Evolutionary conservation across 2,329 filamentous ascomycete genomes (phyloP).

Genomic region (Ampelomyces quisqualis): DNA sequence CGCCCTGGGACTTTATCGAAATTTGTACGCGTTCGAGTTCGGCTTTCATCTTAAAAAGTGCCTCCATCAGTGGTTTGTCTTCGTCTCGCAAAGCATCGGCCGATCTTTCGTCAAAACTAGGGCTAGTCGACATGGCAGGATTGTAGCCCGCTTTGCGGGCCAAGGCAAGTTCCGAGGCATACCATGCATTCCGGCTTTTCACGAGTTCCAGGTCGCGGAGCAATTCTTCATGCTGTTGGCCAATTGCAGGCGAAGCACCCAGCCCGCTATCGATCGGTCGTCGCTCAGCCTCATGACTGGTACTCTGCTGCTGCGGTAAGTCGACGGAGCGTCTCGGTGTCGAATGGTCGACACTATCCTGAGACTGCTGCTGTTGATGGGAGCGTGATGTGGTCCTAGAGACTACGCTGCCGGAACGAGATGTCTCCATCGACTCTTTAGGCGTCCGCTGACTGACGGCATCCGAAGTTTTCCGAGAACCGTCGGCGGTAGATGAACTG

Average conservation of each 20-base stretch:
- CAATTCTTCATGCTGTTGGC: constrained; percentile 67
- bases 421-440: constrained; percentile 42
- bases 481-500: constrained; percentile 29
- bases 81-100: constrained; percentile 86
- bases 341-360: constrained; percentile 55
- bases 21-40: constrained; percentile 88
- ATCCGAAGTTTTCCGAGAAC: constrained; percentile 36
- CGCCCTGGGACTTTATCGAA: constrained; percentile 84
- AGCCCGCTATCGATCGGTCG: constrained; percentile 60
- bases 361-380: constrained; percentile 60
- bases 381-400: constrained; percentile 43
- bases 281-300: constrained; percentile 36
- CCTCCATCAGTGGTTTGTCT: constrained; percentile 88
- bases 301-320: constrained; percentile 30
- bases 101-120: constrained; percentile 72
- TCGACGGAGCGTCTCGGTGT: constrained; percentile 38
- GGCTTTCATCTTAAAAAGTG: constrained; percentile 83
- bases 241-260: constrained; percentile 62
- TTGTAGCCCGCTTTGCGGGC: constrained; percentile 88
- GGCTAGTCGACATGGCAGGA: constrained; percentile 67
- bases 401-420: constrained; percentile 35
- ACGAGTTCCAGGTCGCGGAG: constrained; percentile 83
- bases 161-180: constrained; percentile 88
- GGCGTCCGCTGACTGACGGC: constrained; percentile 28
- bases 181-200: constrained; percentile 92